Percentiles rank a stretch among this genome's conserved stretches.
Conservation (phyloP, 306 rosid genomes). For the Prosopis cineraria region DNA sequence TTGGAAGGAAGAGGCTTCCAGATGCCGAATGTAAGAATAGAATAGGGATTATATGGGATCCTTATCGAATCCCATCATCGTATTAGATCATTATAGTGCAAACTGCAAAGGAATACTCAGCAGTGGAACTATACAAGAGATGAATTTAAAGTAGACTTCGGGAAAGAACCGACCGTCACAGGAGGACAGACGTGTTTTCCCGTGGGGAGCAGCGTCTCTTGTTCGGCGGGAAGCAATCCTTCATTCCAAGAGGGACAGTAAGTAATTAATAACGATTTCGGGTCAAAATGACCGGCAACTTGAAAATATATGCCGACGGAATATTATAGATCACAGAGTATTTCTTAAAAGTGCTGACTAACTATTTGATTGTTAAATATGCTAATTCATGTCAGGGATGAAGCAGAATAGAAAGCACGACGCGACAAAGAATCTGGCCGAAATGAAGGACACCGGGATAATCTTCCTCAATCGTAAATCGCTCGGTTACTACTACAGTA, state of each 20-base stretch:
- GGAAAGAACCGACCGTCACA: constrained; percentile 25
- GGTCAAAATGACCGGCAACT: background rate
- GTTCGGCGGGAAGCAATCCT: background rate
- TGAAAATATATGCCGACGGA: background rate
- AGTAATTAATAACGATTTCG: constrained; percentile 5
- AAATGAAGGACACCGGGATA: background rate
- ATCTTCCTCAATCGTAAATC: too few species aligned
- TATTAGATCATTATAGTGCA: background rate
- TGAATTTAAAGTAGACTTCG: background rate
- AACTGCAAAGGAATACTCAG: background rate
- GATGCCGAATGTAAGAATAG: background rate
- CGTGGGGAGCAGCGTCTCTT: background rate
- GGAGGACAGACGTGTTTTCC: background rate
- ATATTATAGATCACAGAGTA: background rate
- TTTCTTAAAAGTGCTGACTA: background rate
- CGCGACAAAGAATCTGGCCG: background rate
- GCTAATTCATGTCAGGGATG: background rate
- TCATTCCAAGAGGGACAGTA: background rate
- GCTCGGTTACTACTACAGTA: too few species aligned
- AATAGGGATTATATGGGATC: constrained; percentile 12
- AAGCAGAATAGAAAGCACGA: background rate
- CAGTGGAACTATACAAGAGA: background rate
- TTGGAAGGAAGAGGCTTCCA: background rate
- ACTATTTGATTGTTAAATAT: background rate
- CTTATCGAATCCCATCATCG: background rate